phyloP scores from a whole-genome alignment of 345 rosid genomes.

The Euphorbia pulcherrima region DNA sequence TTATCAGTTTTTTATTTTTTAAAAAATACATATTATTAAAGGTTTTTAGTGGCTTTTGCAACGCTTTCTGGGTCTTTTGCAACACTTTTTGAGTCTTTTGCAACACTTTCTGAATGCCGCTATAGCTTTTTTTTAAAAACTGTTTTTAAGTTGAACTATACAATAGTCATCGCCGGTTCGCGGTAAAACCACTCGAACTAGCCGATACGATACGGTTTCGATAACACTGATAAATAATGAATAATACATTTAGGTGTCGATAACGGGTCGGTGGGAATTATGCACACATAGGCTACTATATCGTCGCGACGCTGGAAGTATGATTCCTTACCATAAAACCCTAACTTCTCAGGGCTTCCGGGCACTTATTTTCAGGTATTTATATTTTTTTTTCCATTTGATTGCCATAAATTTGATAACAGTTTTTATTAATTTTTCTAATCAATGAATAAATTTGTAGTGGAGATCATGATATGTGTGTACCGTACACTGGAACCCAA shows the following conservation, averaged over 20 bases:
- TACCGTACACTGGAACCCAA: slow-evolving; percentile 50
- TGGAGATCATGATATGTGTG: slow-evolving; percentile 30
- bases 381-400: not conserved
- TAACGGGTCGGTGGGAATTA: slow-evolving; percentile 42
- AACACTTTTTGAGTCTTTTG: too few species aligned
- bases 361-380: slow-evolving; percentile 54
- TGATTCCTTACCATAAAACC: slow-evolving; percentile 41
- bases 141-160: too few species aligned
- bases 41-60: too few species aligned
- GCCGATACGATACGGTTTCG: too few species aligned
- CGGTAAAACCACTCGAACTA: too few species aligned
- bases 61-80: too few species aligned
- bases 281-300: slow-evolving; percentile 34
- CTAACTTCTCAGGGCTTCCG: slow-evolving; percentile 43
- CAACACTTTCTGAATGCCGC: too few species aligned
- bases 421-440: not conserved
- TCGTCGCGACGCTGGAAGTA: slow-evolving; percentile 35
- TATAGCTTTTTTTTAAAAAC: too few species aligned
- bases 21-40: too few species aligned
- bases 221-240: too few species aligned
- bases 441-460: not conserved
- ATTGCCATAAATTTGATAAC: not conserved
- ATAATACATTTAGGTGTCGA: slow-evolving; percentile 9
- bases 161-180: too few species aligned
- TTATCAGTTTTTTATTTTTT: too few species aligned